These are phyloP conservation scores for Mycosphaerella sp. DNA, from an alignment of 2,329 filamentous ascomycete species.

Conservation along the genomic window DNA sequence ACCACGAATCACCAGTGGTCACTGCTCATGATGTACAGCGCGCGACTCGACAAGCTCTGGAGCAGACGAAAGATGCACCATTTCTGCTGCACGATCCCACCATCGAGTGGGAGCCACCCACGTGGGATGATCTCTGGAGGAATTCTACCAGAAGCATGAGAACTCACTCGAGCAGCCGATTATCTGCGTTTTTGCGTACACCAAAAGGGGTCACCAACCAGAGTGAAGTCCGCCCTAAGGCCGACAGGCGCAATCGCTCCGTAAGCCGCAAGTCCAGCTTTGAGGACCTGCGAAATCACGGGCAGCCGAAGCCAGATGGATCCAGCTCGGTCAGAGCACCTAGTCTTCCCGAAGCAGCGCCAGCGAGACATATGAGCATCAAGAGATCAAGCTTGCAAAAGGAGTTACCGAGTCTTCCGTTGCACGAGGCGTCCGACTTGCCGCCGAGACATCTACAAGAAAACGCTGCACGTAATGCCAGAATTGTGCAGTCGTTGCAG, in stretches of 20 bases:
- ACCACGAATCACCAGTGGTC: not conserved
- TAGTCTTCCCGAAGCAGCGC: not conserved
- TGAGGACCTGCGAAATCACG: conserved; percentile 1
- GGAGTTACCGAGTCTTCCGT: not conserved
- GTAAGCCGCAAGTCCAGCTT: conserved; percentile 8
- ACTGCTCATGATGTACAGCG: not conserved
- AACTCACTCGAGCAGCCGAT: not conserved
- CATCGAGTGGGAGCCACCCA: conserved; percentile 6
- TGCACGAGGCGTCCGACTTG: not conserved
- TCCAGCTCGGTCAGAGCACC: not conserved
- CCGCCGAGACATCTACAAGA: not conserved
- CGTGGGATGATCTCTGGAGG: conserved; percentile 7
- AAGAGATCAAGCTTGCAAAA: conserved; percentile 1
- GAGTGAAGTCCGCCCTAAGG: not conserved
- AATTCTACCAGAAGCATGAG: conserved; percentile 1
- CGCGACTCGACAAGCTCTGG: conserved; percentile 4
- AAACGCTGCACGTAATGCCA: conserved; percentile 6
- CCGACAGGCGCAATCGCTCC: not conserved
- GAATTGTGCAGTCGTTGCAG: conserved; percentile 3
- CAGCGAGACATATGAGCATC: not conserved
- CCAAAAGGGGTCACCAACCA: not conserved
- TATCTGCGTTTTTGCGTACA: not conserved
- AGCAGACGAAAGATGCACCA: not conserved
- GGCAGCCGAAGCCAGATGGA: not conserved
- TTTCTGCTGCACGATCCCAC: not conserved